A percentile compares a stretch with the other conserved stretches of the same genome.
Evolutionary conservation across 176 grass and related monocot species (phyloP).

Genomic region (Avena insularis): DNA sequence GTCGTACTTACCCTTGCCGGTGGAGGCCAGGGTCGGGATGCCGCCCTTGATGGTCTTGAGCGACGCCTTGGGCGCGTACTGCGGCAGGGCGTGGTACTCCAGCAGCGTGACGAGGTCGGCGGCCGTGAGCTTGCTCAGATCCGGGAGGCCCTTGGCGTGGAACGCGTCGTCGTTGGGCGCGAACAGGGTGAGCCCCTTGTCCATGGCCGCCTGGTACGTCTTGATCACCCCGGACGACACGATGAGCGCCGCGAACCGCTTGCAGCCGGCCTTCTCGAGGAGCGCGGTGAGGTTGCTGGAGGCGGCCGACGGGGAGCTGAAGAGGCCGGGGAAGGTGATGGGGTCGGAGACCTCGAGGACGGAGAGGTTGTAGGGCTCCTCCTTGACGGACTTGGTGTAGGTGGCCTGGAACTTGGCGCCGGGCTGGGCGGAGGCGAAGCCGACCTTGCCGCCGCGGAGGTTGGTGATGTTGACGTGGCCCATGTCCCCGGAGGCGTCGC

Average conservation of each 20-base stretch:
- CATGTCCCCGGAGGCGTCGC: conserved; percentile 75
- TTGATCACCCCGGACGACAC: conserved; percentile 76
- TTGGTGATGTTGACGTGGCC: conserved; percentile 98
- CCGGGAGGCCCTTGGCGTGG: conserved; percentile 68
- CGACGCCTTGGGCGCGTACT: conserved; percentile 88
- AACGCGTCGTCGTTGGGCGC: conserved; percentile 96
- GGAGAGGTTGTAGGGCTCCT: conserved; percentile 89
- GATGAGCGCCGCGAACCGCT: conserved; percentile 79
- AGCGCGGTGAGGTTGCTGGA: conserved; percentile 79
- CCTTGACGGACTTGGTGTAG: conserved; percentile 76
- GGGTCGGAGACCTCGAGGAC: conserved; percentile 87
- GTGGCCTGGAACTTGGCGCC: conserved; percentile 78
- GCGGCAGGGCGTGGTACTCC: conserved; percentile 91
- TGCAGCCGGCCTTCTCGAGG: conserved; percentile 96
- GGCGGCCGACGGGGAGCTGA: conserved; percentile 57
- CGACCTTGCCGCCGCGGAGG: conserved; percentile 86
- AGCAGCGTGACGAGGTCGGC: conserved; percentile 86
- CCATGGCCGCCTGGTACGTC: conserved; percentile 88
- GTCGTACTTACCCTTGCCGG: conserved; percentile 72
- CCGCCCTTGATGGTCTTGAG: conserved; percentile 72
- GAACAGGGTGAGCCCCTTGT: conserved; percentile 87
- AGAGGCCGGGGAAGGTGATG: conserved; percentile 85
- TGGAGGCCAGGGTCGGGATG: conserved; percentile 78
- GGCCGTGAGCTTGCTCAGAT: conserved; percentile 74
- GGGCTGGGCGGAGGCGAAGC: conserved; percentile 76